These are phyloP conservation scores for Castanospermum australe DNA, from an alignment of 306 rosid species.

Conservation along the genomic window DNA sequence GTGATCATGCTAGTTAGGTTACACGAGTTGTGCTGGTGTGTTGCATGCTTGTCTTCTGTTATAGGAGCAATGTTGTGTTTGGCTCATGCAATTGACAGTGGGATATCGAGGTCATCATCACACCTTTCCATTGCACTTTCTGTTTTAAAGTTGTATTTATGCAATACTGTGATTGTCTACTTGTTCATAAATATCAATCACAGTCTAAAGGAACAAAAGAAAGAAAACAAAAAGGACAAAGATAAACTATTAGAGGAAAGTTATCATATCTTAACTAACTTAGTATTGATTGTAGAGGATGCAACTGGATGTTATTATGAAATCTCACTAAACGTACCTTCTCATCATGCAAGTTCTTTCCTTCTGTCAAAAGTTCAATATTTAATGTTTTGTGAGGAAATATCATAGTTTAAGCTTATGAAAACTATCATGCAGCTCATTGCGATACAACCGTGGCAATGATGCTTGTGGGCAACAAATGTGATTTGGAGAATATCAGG, in stretches of 20 bases:
- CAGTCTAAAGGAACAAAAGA: background rate
- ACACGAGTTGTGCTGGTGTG: background rate
- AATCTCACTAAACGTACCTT: background rate
- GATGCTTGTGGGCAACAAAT: slow-evolving; percentile 95
- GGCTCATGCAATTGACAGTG: background rate
- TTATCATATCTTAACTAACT: background rate
- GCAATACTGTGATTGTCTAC: background rate
- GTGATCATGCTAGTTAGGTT: background rate
- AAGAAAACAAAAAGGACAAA: background rate
- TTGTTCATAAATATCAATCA: too few relatives aligned
- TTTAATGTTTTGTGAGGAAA: background rate
- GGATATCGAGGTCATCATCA: background rate
- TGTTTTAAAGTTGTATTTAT: background rate
- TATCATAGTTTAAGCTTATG: background rate
- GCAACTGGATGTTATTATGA: background rate
- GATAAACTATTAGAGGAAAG: background rate
- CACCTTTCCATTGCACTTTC: background rate
- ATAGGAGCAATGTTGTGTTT: background rate
- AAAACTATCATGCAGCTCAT: slow-evolving; percentile 67
- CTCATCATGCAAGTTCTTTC: background rate
- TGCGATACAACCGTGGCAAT: slow-evolving; percentile 84
- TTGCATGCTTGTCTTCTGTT: background rate
- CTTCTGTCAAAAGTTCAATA: background rate
- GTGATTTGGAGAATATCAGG: slow-evolving; percentile 80
- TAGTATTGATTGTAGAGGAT: background rate